These are phyloP conservation scores for Globisporangium nodosum DNA, from an alignment of 352 stramenopile species.

Conservation along the genomic window DNA sequence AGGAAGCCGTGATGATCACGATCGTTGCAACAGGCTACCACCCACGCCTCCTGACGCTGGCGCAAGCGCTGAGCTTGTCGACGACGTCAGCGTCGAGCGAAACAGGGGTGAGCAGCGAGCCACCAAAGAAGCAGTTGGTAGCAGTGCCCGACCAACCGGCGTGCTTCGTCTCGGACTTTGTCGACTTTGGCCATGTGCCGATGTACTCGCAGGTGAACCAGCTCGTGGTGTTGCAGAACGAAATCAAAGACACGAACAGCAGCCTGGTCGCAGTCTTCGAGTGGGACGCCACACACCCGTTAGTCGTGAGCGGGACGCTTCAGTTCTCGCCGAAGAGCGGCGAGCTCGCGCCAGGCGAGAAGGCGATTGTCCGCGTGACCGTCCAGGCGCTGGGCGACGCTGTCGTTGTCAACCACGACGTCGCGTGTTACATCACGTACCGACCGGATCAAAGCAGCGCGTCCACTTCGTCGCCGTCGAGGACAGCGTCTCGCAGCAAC, in stretches of 20 bases:
- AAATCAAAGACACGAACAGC: background rate
- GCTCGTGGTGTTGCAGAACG: slow-evolving; percentile 54
- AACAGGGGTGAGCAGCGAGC: slow-evolving; percentile 10
- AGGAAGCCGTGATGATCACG: slow-evolving; percentile 56
- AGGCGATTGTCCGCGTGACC: slow-evolving; percentile 46
- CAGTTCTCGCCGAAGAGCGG: slow-evolving; percentile 46
- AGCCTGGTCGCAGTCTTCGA: slow-evolving; percentile 30
- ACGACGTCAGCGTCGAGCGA: slow-evolving; percentile 5
- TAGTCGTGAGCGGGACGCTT: slow-evolving; percentile 42
- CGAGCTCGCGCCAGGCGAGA: slow-evolving; percentile 38
- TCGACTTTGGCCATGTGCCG: slow-evolving; percentile 61
- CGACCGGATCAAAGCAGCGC: background rate
- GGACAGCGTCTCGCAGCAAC: background rate
- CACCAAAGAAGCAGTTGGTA: slow-evolving; percentile 26
- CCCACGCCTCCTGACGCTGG: slow-evolving; percentile 28
- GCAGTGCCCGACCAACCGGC: slow-evolving; percentile 32
- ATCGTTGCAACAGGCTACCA: slow-evolving; percentile 60
- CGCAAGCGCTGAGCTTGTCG: slow-evolving; percentile 9
- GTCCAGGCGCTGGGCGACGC: slow-evolving; percentile 32
- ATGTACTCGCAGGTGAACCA: slow-evolving; percentile 38
- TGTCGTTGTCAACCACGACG: slow-evolving; percentile 62
- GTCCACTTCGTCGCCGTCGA: background rate
- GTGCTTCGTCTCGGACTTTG: slow-evolving; percentile 40
- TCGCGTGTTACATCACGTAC: slow-evolving; percentile 49
- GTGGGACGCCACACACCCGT: slow-evolving; percentile 52